These are phyloP conservation scores for Haplosporangium gracile DNA, from an alignment of 192 early-diverging fungal species.

Conservation along the genomic window DNA sequence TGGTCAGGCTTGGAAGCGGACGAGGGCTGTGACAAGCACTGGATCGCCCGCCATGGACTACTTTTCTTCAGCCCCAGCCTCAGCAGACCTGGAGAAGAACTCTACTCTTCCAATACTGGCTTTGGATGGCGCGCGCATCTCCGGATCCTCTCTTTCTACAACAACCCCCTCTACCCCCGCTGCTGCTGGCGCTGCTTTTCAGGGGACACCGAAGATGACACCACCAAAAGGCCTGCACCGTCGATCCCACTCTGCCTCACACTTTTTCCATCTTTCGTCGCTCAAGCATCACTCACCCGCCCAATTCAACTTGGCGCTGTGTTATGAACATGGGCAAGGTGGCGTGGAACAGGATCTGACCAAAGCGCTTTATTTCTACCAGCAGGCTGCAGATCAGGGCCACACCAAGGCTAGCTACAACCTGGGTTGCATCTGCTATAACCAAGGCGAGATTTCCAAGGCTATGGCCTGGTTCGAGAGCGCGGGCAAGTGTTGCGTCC, in stretches of 20 bases:
- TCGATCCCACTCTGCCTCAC: conserved; percentile 45
- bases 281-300: conserved; percentile 47
- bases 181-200: not conserved
- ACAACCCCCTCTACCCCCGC: not conserved
- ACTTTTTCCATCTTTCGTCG: conserved; percentile 46
- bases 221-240: conserved; percentile 17
- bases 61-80: not conserved
- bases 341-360: conserved; percentile 40
- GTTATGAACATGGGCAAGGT: conserved; percentile 55
- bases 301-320: conserved; percentile 49
- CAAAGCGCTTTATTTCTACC: conserved; percentile 47
- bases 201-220: not conserved
- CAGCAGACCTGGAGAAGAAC: not conserved
- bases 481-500: conserved; percentile 38
- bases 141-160: not conserved
- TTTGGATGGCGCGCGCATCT: not conserved
- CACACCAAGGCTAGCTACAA: conserved; percentile 52
- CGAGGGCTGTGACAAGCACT: not conserved
- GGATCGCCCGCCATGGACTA: not conserved
- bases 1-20: not conserved
- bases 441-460: conserved; percentile 33
- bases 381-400: conserved; percentile 51
- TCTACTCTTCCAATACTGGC: not conserved
- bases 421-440: conserved; percentile 44
- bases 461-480: conserved; percentile 50